phyloP scores from a whole-genome alignment of 768 basidiomycete species.

The Pleurotus djamor region DNA sequence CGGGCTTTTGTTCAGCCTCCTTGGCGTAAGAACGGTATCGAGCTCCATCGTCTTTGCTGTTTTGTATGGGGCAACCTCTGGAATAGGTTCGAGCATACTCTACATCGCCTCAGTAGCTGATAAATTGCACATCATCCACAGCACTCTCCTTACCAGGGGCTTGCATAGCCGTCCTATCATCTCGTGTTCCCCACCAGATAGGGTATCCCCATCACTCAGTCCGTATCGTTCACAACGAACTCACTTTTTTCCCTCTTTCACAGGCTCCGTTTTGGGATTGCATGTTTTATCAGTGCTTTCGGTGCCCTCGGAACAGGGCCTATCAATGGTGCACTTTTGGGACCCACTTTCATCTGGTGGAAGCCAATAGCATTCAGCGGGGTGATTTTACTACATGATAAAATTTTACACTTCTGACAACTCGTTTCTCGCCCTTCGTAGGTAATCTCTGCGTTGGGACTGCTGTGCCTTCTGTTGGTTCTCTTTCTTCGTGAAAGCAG shows the following conservation, averaged over 20 bases:
- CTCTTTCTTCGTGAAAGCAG: too few relatives aligned
- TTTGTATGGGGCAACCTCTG: conserved; percentile 53
- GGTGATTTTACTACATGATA: too few relatives aligned
- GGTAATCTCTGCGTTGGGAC: too few relatives aligned
- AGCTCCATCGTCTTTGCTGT: conserved; percentile 41
- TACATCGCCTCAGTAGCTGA: too few relatives aligned
- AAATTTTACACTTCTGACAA: too few relatives aligned
- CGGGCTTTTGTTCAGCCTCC: conserved; percentile 41
- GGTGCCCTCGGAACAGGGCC: not conserved
- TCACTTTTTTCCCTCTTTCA: too few relatives aligned
- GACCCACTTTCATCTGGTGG: not conserved
- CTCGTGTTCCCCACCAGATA: not conserved
- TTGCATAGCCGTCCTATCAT: too few relatives aligned
- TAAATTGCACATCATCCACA: not conserved
- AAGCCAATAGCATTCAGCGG: not conserved
- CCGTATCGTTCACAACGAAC: too few relatives aligned
- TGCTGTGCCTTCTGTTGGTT: too few relatives aligned
- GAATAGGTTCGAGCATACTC: too few relatives aligned
- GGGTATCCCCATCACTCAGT: not conserved
- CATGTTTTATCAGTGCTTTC: not conserved
- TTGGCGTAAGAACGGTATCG: conserved; percentile 32
- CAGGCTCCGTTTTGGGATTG: not conserved
- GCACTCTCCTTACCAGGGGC: too few relatives aligned
- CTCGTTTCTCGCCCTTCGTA: too few relatives aligned
- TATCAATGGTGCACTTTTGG: not conserved